Evolutionary conservation across 345 rosid genomes (phyloP), one percentile per base, ranked within the genome.

Genomic region (Gossypium anomalum): DNA sequence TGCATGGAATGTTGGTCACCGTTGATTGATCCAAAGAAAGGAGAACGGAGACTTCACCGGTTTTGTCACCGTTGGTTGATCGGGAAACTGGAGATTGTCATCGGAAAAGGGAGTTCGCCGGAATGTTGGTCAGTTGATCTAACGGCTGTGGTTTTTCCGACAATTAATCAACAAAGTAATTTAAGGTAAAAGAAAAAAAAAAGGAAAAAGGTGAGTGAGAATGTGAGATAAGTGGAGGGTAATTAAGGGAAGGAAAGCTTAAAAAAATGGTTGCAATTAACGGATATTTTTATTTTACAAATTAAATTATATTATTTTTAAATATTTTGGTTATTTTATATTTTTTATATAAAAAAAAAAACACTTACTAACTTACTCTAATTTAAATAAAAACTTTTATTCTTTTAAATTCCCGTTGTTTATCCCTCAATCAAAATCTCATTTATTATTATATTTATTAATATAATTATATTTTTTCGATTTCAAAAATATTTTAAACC

Each of bases 111-210:
- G 73, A 43, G 73, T 48, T 75, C 77, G 45, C 79, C 83, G 74
- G 81, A 47, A 75, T 70, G 67, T 17, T 70, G 68, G 67, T 71
- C 48, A 52, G 63, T 20, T 63, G 60, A 78, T 74, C 80, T 27
- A 75, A 78, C 75, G 76, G 78, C 49, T 52, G 45, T 56, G 57
- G 73, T 3, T 15, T 59, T 59, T 72, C 79, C 71, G 65, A 76
- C 47, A 72, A 65, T 76, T 52, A 73, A 79, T 72, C 75, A 68
- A 79, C 52, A 23, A 23, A 68, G 60, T 44, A 41, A 47, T 66
- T 61, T 65, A 22, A 11, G 34, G 69, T 12, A 48, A 45, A 43
- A 10, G n/a, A 10, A 10, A 11, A 45, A 45, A 13, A 14, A 4
- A 23, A 25, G 2, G 19, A 6, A 16, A 51, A 1, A 5, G 7